Conservation (phyloP, 345 rosid genomes). For the Abelmoschus esculentus region DNA sequence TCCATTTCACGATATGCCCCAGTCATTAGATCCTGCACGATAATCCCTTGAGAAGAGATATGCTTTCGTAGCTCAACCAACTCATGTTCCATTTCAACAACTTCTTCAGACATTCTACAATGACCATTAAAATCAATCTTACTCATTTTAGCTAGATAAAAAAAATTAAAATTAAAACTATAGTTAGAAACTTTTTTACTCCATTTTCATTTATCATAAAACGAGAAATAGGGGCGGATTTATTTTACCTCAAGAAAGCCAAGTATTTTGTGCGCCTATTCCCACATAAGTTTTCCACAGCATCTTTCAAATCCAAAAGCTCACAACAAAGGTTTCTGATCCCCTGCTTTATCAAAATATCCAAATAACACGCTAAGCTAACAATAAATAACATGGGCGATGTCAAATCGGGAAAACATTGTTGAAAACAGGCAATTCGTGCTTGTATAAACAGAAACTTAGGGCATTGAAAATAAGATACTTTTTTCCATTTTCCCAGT, state of each 20-base stretch:
- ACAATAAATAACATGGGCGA: not conserved
- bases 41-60: conserved; percentile 77
- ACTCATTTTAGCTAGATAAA: not conserved
- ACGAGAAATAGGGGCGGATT: not conserved
- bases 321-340: conserved; percentile 89
- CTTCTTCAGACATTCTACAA: conserved; percentile 89
- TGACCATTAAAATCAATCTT: conserved; percentile 12
- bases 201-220: not conserved
- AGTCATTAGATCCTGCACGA: conserved; percentile 84
- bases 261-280: conserved; percentile 68
- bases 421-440: too few species aligned
- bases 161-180: not conserved
- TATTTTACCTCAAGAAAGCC: conserved; percentile 75
- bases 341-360: conserved; percentile 44
- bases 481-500: not conserved
- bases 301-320: conserved; percentile 94
- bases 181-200: conserved; percentile 1
- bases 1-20: conserved; percentile 71
- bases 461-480: not conserved
- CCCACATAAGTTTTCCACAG: conserved; percentile 82
- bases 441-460: not conserved
- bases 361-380: conserved; percentile 13
- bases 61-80: conserved; percentile 72
- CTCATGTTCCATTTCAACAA: conserved; percentile 90
- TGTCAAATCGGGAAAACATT: too few species aligned